These are phyloP conservation scores for Thelonectria rubi DNA, from an alignment of 2,329 filamentous ascomycete species.

Conservation along the genomic window DNA sequence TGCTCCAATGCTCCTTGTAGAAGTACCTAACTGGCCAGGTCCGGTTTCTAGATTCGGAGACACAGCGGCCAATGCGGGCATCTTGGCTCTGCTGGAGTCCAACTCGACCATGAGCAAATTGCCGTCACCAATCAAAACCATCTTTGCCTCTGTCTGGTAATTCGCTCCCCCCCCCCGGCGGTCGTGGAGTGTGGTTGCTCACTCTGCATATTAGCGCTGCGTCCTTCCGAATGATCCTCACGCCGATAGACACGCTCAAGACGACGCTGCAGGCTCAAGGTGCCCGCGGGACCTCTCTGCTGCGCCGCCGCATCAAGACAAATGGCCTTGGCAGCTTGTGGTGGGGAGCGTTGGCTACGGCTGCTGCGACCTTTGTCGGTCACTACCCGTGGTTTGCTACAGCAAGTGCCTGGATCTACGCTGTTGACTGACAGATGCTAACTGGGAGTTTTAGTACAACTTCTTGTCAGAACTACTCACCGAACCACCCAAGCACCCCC, in stretches of 20 bases:
- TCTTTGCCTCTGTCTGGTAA: conserved; percentile 57
- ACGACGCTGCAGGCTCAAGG: conserved; percentile 60
- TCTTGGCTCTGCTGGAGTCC: conserved; percentile 57
- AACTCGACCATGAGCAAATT: conserved; percentile 56
- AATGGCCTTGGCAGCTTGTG: conserved; percentile 57
- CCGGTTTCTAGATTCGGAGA: conserved; percentile 58
- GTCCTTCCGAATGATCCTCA: conserved; percentile 57
- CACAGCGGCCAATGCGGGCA: conserved; percentile 59
- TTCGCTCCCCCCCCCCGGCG: accelerated
- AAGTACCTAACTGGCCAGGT: conserved; percentile 41
- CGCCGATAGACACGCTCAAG: conserved; percentile 60
- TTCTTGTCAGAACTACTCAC: conserved; percentile 50
- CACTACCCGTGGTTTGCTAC: conserved; percentile 62
- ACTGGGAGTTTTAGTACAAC: conserved; percentile 50
- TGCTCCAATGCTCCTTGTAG: neutral
- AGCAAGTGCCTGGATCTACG: conserved; percentile 37
- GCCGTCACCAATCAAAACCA: conserved; percentile 54
- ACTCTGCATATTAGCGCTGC: conserved; percentile 48
- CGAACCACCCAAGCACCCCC: conserved; percentile 51
- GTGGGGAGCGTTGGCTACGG: conserved; percentile 60
- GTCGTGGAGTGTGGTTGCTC: conserved; percentile 1
- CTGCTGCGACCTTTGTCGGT: conserved; percentile 58
- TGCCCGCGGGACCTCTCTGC: conserved; percentile 51
- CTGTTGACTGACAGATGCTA: neutral
- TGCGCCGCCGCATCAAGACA: conserved; percentile 55